Conservation (phyloP, 768 basidiomycete species). For the Serpula lacrymans region DNA sequence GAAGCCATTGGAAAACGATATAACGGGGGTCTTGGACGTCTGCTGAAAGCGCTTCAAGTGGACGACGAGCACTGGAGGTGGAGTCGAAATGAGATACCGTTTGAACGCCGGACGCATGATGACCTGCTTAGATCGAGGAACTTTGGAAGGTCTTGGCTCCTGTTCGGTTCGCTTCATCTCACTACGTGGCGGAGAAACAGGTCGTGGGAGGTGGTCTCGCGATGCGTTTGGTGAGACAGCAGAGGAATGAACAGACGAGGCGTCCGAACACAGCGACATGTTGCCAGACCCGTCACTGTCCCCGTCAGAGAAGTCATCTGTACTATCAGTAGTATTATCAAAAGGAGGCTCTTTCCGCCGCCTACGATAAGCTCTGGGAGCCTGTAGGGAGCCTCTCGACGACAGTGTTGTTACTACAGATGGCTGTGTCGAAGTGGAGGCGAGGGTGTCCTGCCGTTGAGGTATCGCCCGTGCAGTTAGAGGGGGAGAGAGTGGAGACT, state of each 20-base stretch:
- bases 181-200: slow-evolving; percentile 17
- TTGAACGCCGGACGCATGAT: slow-evolving; percentile 87
- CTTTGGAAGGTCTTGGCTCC: slow-evolving; percentile 30
- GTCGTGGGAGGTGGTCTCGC: slow-evolving; percentile 18
- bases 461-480: slow-evolving; percentile 15
- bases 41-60: slow-evolving; percentile 97
- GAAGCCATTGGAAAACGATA: slow-evolving; percentile 67
- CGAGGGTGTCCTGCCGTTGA: slow-evolving; percentile 8
- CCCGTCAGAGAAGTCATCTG: slow-evolving; percentile 27
- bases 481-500: slow-evolving; percentile 27
- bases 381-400: slow-evolving; percentile 25
- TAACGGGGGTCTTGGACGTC: slow-evolving; percentile 55
- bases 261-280: slow-evolving; percentile 28
- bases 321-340: slow-evolving; percentile 24
- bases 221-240: slow-evolving; percentile 28
- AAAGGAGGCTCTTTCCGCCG: slow-evolving; percentile 17
- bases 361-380: slow-evolving; percentile 22
- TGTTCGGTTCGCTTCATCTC: slow-evolving; percentile 9
- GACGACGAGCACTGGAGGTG: slow-evolving; percentile 86
- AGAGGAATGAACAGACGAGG: slow-evolving; percentile 30
- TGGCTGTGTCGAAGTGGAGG: slow-evolving; percentile 10
- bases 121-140: slow-evolving; percentile 52
- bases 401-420: slow-evolving; percentile 12
- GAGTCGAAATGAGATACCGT: slow-evolving; percentile 84
- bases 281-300: slow-evolving; percentile 31